These are phyloP conservation scores for Pharnaceum exiguum DNA, from an alignment of 148 eudicot genomes.

Conservation along the genomic window DNA sequence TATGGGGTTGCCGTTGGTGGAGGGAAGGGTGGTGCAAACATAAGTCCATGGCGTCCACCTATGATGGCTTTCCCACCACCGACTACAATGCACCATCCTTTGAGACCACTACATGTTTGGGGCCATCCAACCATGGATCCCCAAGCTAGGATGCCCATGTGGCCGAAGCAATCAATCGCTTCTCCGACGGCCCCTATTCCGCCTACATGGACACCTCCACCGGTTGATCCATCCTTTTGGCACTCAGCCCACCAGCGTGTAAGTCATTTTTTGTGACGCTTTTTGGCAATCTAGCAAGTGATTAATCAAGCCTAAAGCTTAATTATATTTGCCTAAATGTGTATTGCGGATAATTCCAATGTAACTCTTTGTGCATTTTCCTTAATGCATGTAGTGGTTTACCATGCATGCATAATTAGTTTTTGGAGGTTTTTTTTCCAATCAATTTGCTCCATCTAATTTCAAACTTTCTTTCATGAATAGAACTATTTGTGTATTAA, in stretches of 20 bases:
- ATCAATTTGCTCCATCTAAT: too few species aligned
- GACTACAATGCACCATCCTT: slow-evolving; percentile 45
- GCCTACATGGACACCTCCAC: slow-evolving; percentile 32
- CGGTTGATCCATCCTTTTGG: slow-evolving; percentile 46
- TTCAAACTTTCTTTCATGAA: too few species aligned
- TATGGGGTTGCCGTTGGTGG: slow-evolving; percentile 41
- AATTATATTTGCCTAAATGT: too few species aligned
- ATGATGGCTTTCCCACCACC: slow-evolving; percentile 78
- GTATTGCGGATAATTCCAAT: too few species aligned
- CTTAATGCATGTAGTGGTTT: too few species aligned
- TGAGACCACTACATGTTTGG: slow-evolving; percentile 92
- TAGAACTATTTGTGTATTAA: too few species aligned
- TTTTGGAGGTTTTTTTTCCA: too few species aligned
- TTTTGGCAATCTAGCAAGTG: too few species aligned
- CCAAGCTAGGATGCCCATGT: slow-evolving; percentile 45
- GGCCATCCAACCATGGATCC: slow-evolving; percentile 75
- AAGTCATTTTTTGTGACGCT: slow-evolving; percentile 4
- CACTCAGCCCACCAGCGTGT: slow-evolving; percentile 52
- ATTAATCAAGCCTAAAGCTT: too few species aligned
- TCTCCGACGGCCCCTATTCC: slow-evolving; percentile 36
- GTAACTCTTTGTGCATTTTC: too few species aligned
- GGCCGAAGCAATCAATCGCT: slow-evolving; percentile 52
- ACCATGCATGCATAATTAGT: too few species aligned
- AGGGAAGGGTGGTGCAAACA: slow-evolving; percentile 33
- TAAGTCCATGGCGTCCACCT: slow-evolving; percentile 51